These are phyloP conservation scores for Talaromyces marneffei DNA, from an alignment of 2,329 filamentous ascomycete species.

Conservation along the genomic window DNA sequence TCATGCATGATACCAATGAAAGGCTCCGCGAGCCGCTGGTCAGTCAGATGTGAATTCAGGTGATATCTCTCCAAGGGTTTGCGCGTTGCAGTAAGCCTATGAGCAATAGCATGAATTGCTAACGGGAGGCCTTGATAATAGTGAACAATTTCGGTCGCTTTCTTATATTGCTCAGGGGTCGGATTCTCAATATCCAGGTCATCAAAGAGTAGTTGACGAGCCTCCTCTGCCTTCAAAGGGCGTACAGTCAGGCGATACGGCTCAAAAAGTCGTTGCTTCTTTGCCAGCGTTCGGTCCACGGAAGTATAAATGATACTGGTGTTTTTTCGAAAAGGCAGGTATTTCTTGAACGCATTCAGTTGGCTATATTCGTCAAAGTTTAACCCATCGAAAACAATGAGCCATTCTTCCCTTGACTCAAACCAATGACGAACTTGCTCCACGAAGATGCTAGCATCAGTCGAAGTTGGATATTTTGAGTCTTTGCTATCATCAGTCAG, in stretches of 20 bases:
- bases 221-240: slow-evolving; percentile 52
- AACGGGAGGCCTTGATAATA: slow-evolving; percentile 61
- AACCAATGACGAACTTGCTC: slow-evolving; percentile 58
- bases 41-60: slow-evolving; percentile 51
- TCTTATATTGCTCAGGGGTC: slow-evolving; percentile 49
- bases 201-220: slow-evolving; percentile 55
- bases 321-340: slow-evolving; percentile 59
- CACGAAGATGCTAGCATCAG: slow-evolving; percentile 47
- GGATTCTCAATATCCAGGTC: slow-evolving; percentile 57
- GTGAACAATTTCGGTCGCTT: slow-evolving; percentile 57
- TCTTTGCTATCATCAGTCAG: slow-evolving; percentile 41
- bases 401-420: slow-evolving; percentile 56
- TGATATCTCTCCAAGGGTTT: slow-evolving; percentile 57
- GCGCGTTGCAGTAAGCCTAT: slow-evolving; percentile 55
- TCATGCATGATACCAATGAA: slow-evolving; percentile 46
- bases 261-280: slow-evolving; percentile 56
- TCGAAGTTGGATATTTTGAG: slow-evolving; percentile 29
- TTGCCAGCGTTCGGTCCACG: slow-evolving; percentile 52
- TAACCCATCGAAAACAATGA: slow-evolving; percentile 63
- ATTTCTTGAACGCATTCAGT: slow-evolving; percentile 47
- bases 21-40: slow-evolving; percentile 49
- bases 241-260: slow-evolving; percentile 54
- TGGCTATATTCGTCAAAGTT: slow-evolving; percentile 54
- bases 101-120: slow-evolving; percentile 62
- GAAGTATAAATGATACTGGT: slow-evolving; percentile 65